phyloP scores from a whole-genome alignment of 257 asterid genomes.

The Asclepias syriaca region DNA sequence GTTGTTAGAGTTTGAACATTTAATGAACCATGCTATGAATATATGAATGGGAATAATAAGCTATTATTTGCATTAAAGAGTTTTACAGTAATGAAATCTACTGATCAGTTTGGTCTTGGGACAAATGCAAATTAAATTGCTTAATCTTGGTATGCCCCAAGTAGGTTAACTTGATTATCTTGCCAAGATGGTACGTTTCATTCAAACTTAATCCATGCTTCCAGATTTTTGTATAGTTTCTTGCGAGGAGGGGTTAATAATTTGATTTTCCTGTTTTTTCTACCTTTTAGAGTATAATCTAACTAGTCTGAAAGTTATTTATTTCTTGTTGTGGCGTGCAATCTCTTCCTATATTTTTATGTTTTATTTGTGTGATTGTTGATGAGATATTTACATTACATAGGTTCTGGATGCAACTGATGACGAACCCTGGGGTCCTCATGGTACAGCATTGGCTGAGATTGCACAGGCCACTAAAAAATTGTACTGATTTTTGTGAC shows the following conservation, averaged over 20 bases:
- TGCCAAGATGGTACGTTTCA: background rate
- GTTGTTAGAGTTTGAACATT: background rate
- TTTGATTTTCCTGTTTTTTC: background rate
- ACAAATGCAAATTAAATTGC: background rate
- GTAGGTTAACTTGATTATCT: background rate
- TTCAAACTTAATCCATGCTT: background rate
- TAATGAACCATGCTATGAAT: background rate
- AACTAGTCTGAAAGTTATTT: background rate
- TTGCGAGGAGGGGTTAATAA: background rate
- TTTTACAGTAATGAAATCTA: background rate
- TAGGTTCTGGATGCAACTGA: conserved; percentile 97
- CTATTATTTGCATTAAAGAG: background rate
- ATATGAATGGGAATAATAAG: background rate
- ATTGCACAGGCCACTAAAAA: conserved; percentile 87
- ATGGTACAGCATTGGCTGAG: conserved; percentile 91
- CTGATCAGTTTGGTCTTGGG: background rate
- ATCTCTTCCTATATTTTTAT: background rate
- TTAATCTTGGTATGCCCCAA: background rate
- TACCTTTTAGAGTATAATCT: background rate
- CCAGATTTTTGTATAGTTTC: background rate
- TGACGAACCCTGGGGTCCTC: conserved; percentile 99
- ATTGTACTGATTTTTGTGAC: conserved; percentile 42
- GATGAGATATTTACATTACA: conserved; percentile 16
- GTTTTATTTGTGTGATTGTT: background rate
- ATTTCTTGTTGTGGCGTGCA: background rate